These are phyloP conservation scores for Pseudogymnoascus sp. DNA, from an alignment of 2,329 filamentous ascomycete species.

Conservation along the genomic window DNA sequence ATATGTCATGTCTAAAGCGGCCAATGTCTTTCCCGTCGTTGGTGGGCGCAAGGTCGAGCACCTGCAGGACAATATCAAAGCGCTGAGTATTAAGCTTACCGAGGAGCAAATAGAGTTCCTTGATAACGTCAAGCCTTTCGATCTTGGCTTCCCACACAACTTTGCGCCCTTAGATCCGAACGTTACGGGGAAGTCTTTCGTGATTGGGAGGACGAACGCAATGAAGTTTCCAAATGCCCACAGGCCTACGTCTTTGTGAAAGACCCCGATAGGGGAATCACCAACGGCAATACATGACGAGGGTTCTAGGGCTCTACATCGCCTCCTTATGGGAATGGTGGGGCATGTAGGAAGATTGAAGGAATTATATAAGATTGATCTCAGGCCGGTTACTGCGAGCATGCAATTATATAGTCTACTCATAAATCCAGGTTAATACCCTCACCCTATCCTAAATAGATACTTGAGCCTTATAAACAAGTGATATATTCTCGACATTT, in stretches of 20 bases:
- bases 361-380: background rate
- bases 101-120: constrained; percentile 57
- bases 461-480: no score
- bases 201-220: background rate
- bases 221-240: background rate
- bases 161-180: background rate
- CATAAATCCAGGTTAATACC: background rate
- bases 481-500: no score
- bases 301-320: background rate
- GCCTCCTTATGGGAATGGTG: background rate
- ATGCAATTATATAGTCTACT: background rate
- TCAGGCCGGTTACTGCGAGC: background rate
- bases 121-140: constrained; percentile 52
- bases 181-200: background rate
- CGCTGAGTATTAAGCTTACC: constrained; percentile 51
- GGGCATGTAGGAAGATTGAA: background rate
- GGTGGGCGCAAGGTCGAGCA: constrained; percentile 63
- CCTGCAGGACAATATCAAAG: constrained; percentile 61
- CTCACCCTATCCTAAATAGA: no score
- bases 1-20: constrained; percentile 64
- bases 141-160: constrained; percentile 53
- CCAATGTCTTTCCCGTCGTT: constrained; percentile 65
- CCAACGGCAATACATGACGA: background rate
- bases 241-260: background rate
- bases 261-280: background rate